These are phyloP conservation scores for Bifiguratus adelaidae DNA, from an alignment of 192 early-diverging fungal species.

Conservation along the genomic window DNA sequence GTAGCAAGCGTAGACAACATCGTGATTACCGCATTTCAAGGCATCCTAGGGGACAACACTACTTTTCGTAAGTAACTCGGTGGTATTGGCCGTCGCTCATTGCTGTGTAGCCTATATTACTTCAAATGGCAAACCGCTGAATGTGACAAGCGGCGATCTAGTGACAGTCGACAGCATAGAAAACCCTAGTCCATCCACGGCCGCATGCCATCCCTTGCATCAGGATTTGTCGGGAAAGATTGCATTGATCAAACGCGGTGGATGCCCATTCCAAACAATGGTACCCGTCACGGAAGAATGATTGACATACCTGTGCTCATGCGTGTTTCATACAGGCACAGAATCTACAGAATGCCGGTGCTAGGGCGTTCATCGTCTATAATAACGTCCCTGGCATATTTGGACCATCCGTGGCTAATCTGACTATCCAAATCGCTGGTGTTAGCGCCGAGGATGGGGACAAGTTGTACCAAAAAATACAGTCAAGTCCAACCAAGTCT, in stretches of 20 bases:
- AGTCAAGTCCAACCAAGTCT: too few relatives aligned
- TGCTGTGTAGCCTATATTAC: slow-evolving; percentile 15
- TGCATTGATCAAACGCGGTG: slow-evolving; percentile 29
- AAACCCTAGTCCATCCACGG: slow-evolving; percentile 16
- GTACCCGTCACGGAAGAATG: slow-evolving; percentile 8
- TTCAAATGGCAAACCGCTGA: neutral
- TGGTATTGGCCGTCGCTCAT: slow-evolving; percentile 8
- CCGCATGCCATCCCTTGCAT: slow-evolving; percentile 30
- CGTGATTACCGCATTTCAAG: slow-evolving; percentile 6
- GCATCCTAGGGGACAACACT: slow-evolving; percentile 1
- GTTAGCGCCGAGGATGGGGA: slow-evolving; percentile 27
- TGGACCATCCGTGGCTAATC: slow-evolving; percentile 5
- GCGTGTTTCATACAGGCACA: neutral
- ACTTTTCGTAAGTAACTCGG: slow-evolving; percentile 16
- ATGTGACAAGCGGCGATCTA: slow-evolving; percentile 11
- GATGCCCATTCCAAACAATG: slow-evolving; percentile 30
- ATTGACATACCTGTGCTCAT: too few relatives aligned
- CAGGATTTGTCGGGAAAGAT: slow-evolving; percentile 20
- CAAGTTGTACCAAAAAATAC: slow-evolving; percentile 8
- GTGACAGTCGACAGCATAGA: slow-evolving; percentile 25
- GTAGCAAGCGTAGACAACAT: slow-evolving; percentile 49
- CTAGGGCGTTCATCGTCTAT: slow-evolving; percentile 30
- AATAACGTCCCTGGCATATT: slow-evolving; percentile 28
- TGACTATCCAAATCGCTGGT: slow-evolving; percentile 17
- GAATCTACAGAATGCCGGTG: slow-evolving; percentile 33